Base-by-base conservation (phyloP, 768 basidiomycete genomes). In the Boletus barrowsii region DNA sequence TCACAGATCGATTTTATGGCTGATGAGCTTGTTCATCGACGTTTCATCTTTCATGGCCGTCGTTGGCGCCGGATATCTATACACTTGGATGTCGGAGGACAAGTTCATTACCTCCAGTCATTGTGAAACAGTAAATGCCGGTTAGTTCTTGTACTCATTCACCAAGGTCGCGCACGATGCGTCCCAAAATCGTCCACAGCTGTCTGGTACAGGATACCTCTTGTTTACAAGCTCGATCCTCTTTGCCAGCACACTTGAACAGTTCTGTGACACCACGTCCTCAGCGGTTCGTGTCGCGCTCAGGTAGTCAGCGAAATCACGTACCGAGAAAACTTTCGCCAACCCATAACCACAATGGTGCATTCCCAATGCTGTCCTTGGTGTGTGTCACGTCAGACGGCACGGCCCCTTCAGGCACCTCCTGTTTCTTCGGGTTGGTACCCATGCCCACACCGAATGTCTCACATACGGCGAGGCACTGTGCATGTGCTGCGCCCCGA, bases 401-500 rank as follows among this genome's bases (percentile, higher is more conserved):
- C 5, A 22, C 43, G 10, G 36, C 51, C 5, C 36, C 51, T 22
- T 18, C 51, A 6, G 17, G 6, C 49, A 49, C 26, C 35, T 53
- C 57, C 43, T 60, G 54, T 42, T 56, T 64, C 59, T 59, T 69
- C 17, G 62, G 69, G 15, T 47, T 60, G 30, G 69, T 75, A 22
- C 88, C 87, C 48, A 91, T 75, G 5, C 88, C 88, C 10, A 83
- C 83, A 0, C 84, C 86, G 2, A 91, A 75, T 61, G 84, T 83
- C 62, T 86, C 86, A 43, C 83, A 85, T 4, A 86, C 83, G 14
- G 73, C 75, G 2, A 92, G 69, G 87, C 80, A 0, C 88, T 90
- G 52, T 88, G 81, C 26, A 87, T 61, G 56, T 89, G 90, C 57
- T 90, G 86, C 26, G 84, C 78, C 2, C 88, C 78, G 11, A 85